A percentile compares a stretch with the other conserved stretches of the same genome.
Evolutionary conservation across 1,139 yeast species (phyloP).

Genomic region (Hansenula anomala): DNA sequence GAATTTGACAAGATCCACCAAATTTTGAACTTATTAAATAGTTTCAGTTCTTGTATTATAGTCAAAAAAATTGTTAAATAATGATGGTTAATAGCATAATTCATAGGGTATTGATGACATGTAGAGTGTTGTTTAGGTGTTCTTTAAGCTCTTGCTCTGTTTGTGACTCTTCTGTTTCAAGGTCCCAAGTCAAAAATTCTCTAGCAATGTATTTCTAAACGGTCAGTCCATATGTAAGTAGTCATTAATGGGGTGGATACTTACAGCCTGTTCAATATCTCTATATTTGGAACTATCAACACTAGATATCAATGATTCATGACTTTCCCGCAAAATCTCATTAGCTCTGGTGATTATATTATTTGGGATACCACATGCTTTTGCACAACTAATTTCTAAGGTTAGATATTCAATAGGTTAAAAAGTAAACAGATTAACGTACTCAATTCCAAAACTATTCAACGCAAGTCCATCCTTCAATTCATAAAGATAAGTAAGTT

Average conservation of each 20-base stretch:
- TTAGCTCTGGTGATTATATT: conserved; percentile 28
- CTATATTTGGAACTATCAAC: too few species aligned
- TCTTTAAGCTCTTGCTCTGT: background rate
- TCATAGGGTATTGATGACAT: too few species aligned
- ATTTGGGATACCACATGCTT: conserved; percentile 29
- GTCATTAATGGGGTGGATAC: too few species aligned
- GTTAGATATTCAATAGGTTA: too few species aligned
- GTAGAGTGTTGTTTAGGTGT: background rate
- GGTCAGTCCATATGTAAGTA: too few species aligned
- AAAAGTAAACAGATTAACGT: background rate
- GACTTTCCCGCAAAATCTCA: conserved; percentile 16
- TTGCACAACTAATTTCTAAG: conserved; percentile 28
- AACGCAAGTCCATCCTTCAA: conserved; percentile 28
- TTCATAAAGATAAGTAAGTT: conserved; percentile 30
- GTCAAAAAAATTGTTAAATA: too few species aligned
- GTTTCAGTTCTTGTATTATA: too few species aligned
- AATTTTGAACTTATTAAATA: too few species aligned
- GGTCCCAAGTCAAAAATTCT: conserved; percentile 28
- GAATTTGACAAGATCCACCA: conserved; percentile 81
- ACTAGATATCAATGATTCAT: background rate
- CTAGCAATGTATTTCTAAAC: conserved; percentile 20
- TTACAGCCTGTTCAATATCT: too few species aligned
- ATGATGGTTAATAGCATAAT: too few species aligned
- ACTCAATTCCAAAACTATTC: conserved; percentile 32
- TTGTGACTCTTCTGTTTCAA: conserved; percentile 16